A percentile compares a stretch with the other conserved stretches of the same genome.
Evolutionary conservation across 2,329 filamentous ascomycete genomes (phyloP).

Genomic region (Hypoxylon sp.): DNA sequence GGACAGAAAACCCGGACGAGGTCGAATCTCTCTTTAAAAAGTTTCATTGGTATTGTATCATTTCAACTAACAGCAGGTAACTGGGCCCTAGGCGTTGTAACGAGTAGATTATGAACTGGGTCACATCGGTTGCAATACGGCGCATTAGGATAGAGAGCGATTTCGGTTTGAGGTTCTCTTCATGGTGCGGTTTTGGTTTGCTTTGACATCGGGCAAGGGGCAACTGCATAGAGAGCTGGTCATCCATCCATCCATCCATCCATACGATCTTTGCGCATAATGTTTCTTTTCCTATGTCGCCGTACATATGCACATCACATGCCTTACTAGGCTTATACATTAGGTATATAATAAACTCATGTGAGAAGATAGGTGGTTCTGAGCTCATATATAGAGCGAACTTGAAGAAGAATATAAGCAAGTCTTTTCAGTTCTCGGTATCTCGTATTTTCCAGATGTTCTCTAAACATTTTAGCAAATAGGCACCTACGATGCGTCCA

Average conservation of each 20-base stretch:
- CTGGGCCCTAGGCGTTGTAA: conserved; percentile 31
- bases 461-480: no score
- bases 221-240: conserved; percentile 36
- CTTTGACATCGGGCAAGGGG: conserved; percentile 27
- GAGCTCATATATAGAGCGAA: neutral
- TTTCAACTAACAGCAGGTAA: conserved; percentile 30
- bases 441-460: no score
- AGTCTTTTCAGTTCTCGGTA: neutral
- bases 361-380: conserved; percentile 23
- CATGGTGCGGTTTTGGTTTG: conserved; percentile 24
- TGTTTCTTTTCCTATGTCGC: conserved; percentile 44
- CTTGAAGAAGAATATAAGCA: neutral
- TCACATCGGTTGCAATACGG: conserved; percentile 37
- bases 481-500: no score
- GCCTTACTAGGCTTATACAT: conserved; percentile 41
- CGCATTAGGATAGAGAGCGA: conserved; percentile 39
- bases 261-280: conserved; percentile 47
- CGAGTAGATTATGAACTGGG: conserved; percentile 42
- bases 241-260: no score
- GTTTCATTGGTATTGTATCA: conserved; percentile 36
- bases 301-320: conserved; percentile 34
- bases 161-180: conserved; percentile 20
- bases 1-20: conserved; percentile 60
- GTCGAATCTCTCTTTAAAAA: conserved; percentile 47
- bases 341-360: conserved; percentile 36